phyloP scores from a whole-genome alignment of 2,329 filamentous ascomycete genomes.

The Diaporthe citrichinensis region DNA sequence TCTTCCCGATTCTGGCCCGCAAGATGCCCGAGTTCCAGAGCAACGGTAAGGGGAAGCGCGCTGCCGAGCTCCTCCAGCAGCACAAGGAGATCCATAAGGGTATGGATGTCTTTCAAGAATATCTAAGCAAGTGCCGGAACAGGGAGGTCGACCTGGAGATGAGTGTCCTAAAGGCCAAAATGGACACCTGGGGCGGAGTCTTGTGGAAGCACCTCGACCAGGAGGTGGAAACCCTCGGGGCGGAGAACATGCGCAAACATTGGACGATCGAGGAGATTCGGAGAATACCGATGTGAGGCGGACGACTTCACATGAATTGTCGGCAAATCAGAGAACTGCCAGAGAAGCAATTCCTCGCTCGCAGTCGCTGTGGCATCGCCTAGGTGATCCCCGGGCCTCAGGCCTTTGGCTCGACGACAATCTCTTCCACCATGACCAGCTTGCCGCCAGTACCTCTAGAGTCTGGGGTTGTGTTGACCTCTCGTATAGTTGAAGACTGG shows the following conservation, averaged over 20 bases:
- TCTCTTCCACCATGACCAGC: neutral
- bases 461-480: neutral
- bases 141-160: slow-evolving; percentile 74
- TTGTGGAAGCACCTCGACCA: slow-evolving; percentile 88
- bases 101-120: slow-evolving; percentile 76
- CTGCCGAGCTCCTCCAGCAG: slow-evolving; percentile 74
- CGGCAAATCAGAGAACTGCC: neutral
- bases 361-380: neutral
- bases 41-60: slow-evolving; percentile 44
- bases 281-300: slow-evolving; percentile 74
- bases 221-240: slow-evolving; percentile 83
- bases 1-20: slow-evolving; percentile 83
- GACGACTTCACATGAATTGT: neutral
- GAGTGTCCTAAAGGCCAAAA: slow-evolving; percentile 74
- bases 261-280: slow-evolving; percentile 84
- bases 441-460: neutral
- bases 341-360: neutral
- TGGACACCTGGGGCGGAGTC: slow-evolving; percentile 85
- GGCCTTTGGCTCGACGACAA: neutral
- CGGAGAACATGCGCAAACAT: slow-evolving; percentile 89
- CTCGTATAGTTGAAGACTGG: neutral
- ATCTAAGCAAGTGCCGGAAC: slow-evolving; percentile 72
- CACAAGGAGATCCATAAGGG: slow-evolving; percentile 85
- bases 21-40: slow-evolving; percentile 84
- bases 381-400: neutral